Evolutionary conservation across 495 filamentous ascomycete species (phyloP).

Genomic region (Annulohypoxylon moriforme): DNA sequence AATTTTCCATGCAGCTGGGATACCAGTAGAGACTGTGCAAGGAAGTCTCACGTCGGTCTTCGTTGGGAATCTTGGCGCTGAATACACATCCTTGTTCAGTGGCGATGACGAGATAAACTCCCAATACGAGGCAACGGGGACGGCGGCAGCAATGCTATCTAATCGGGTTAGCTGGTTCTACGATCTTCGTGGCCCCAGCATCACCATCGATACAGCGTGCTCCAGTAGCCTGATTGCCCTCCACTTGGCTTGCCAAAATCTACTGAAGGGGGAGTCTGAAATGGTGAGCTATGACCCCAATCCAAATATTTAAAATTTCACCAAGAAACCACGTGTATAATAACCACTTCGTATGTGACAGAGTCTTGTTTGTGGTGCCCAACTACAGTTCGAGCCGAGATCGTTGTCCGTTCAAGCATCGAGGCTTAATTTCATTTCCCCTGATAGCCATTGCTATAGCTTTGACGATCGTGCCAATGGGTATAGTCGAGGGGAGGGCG

Average conservation of each 20-base stretch:
- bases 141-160: not conserved
- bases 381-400: slow-evolving; percentile 48
- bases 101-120: not conserved
- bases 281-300: not conserved
- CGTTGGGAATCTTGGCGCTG: not conserved
- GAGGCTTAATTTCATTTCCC: slow-evolving; percentile 32
- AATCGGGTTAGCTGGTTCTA: not conserved
- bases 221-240: not conserved
- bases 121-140: not conserved
- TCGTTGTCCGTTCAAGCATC: slow-evolving; percentile 10
- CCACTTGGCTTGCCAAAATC: not conserved
- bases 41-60: not conserved
- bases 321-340: not conserved
- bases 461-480: slow-evolving; percentile 59
- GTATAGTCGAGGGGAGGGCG: slow-evolving; percentile 59
- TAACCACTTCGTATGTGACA: not conserved
- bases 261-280: not conserved
- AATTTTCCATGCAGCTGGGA: not conserved
- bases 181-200: not conserved
- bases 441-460: slow-evolving; percentile 50
- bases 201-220: not conserved
- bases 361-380: slow-evolving; percentile 61
- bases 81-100: not conserved
- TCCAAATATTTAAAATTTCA: not conserved
- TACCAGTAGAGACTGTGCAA: not conserved